Evolutionary conservation across 345 rosid genomes (phyloP).

Genomic region (Eutrema yunnanense): DNA sequence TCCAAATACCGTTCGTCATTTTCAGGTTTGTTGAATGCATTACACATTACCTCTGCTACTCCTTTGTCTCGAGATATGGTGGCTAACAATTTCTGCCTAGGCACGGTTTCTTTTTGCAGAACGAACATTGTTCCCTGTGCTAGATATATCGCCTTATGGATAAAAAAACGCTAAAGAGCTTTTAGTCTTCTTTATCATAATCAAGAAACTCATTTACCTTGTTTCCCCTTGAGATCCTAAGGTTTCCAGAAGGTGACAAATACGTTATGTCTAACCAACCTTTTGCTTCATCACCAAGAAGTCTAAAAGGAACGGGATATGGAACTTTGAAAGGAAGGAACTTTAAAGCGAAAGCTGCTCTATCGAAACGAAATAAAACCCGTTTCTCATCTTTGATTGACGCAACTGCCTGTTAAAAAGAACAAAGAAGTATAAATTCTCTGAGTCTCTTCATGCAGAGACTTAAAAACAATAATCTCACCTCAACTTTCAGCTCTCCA

Average conservation of each 20-base stretch:
- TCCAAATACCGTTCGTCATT: neutral
- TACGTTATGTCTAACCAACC: constrained; percentile 92
- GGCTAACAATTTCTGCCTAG: constrained; percentile 69
- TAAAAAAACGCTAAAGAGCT: neutral
- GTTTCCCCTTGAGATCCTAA: constrained; percentile 88
- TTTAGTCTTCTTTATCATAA: neutral
- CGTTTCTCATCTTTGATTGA: constrained; percentile 54
- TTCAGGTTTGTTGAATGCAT: neutral
- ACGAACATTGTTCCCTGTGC: constrained; percentile 98
- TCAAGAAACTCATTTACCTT: constrained; percentile 54
- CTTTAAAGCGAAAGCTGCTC: constrained; percentile 70
- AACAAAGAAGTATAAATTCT: neutral
- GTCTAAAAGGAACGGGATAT: constrained; percentile 89
- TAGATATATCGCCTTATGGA: constrained; percentile 34
- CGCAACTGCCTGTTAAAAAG: constrained; percentile 64
- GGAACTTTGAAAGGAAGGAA: constrained; percentile 92
- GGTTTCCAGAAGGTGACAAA: constrained; percentile 78
- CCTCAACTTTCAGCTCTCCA: constrained; percentile 97
- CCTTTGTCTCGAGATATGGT: constrained; percentile 54
- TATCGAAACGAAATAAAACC: constrained; percentile 70
- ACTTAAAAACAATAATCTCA: constrained; percentile 2
- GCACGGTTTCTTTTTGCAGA: constrained; percentile 80
- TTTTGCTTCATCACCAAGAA: constrained; percentile 96
- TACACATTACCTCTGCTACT: constrained; percentile 52
- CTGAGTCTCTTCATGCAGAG: neutral